Conservation (phyloP, 75 land plant genomes). For the Sequoiadendron giganteum region DNA sequence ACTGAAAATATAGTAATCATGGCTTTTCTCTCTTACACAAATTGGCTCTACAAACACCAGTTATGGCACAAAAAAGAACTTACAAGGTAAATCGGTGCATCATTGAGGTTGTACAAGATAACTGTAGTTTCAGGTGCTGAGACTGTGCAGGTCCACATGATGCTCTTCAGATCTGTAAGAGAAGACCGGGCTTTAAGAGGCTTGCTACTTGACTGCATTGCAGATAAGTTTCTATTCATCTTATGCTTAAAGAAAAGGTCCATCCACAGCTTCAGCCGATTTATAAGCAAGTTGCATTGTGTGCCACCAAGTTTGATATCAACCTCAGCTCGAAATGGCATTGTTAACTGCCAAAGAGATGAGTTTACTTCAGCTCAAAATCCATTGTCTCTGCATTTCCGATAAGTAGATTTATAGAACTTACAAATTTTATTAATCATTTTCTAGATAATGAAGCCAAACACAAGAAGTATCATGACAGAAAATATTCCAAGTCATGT, state of each 20-base stretch:
- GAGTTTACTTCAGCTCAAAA: conserved; percentile 1
- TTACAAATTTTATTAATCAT: neutral
- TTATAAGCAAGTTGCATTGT: conserved; percentile 69
- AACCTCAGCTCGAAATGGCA: conserved; percentile 70
- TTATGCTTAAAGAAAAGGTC: conserved; percentile 34
- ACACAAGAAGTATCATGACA: neutral
- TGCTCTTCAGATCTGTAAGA: conserved; percentile 27
- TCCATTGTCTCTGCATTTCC: neutral
- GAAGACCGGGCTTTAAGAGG: conserved; percentile 22
- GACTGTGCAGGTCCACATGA: conserved; percentile 86
- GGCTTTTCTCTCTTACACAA: neutral
- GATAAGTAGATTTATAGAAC: neutral
- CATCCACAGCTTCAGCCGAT: conserved; percentile 67
- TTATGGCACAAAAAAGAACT: conserved; percentile 17
- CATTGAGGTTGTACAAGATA: conserved; percentile 63
- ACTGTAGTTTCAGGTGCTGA: conserved; percentile 94
- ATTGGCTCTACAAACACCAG: neutral
- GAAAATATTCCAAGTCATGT: conserved; percentile 1
- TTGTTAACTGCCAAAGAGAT: conserved; percentile 38
- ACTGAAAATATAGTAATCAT: neutral
- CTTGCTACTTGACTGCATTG: conserved; percentile 21
- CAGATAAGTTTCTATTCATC: conserved; percentile 33
- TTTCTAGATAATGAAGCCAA: neutral
- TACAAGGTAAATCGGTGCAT: conserved; percentile 75
- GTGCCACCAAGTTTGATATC: conserved; percentile 94